A percentile compares a stretch with the other conserved stretches of the same genome.
These are phyloP conservation scores for Cenchrus americanus DNA, from an alignment of 176 grass and related monocot species.

Conservation along the genomic window DNA sequence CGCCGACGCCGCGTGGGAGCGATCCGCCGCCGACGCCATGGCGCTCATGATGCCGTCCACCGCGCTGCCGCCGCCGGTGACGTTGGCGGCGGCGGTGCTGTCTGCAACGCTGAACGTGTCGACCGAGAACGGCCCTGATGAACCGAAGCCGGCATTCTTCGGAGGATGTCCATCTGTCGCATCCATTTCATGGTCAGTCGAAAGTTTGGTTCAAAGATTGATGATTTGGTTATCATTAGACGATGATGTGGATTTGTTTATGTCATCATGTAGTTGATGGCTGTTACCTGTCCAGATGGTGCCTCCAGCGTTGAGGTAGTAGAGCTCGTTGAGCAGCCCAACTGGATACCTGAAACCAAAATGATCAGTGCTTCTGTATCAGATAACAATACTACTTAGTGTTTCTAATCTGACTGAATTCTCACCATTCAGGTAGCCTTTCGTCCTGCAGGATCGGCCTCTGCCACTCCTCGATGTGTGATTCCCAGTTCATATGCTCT, in stretches of 20 bases:
- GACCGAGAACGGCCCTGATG: constrained; percentile 59
- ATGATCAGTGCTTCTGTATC: background rate
- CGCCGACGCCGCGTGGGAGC: constrained; percentile 31
- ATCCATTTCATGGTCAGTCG: background rate
- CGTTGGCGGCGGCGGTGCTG: rapidly evolving
- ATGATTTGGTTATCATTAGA: too few species aligned
- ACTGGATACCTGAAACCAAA: constrained; percentile 65
- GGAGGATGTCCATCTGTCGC: constrained; percentile 68
- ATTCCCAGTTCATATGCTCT: constrained; percentile 82
- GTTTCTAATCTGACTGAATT: background rate
- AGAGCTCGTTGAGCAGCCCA: constrained; percentile 85
- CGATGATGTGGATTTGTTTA: background rate
- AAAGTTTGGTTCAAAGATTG: background rate
- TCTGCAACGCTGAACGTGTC: constrained; percentile 15
- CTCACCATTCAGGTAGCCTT: constrained; percentile 73
- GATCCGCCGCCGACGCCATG: constrained; percentile 52
- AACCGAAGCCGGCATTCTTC: constrained; percentile 44
- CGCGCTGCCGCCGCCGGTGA: background rate
- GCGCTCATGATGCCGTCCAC: constrained; percentile 47
- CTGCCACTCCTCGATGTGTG: constrained; percentile 90
- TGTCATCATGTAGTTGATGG: background rate
- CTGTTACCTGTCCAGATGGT: constrained; percentile 81
- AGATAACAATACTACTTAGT: too few species aligned
- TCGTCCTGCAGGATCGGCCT: constrained; percentile 69
- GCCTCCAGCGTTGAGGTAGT: constrained; percentile 89